Conservation (phyloP, 257 asterid genomes). For the Solanum pinnatisectum region DNA sequence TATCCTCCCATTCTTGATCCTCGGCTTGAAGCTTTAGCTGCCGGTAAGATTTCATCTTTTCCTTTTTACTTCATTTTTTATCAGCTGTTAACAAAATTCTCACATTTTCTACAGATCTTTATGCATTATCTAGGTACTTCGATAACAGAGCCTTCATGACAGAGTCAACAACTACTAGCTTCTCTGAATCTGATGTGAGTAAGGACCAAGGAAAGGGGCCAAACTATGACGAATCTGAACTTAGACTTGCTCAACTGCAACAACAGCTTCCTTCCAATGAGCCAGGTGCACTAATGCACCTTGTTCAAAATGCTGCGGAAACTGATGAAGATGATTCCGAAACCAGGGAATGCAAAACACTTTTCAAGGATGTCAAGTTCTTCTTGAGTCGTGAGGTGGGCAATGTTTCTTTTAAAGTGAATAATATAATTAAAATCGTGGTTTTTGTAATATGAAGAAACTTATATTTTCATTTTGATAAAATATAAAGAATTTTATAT, state of each 20-base stretch:
- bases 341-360: conserved; percentile 56
- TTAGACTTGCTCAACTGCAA: conserved; percentile 87
- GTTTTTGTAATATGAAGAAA: neutral
- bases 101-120: conserved; percentile 60
- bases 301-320: conserved; percentile 42
- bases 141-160: conserved; percentile 39
- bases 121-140: conserved; percentile 78
- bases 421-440: neutral
- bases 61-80: neutral
- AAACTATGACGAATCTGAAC: conserved; percentile 56
- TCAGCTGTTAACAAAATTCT: neutral
- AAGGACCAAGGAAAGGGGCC: conserved; percentile 20
- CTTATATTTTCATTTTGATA: neutral
- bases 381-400: conserved; percentile 93
- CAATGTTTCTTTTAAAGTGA: neutral
- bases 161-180: conserved; percentile 17
- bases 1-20: conserved; percentile 95
- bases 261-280: conserved; percentile 86
- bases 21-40: conserved; percentile 79
- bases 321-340: conserved; percentile 73
- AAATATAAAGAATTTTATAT: neutral
- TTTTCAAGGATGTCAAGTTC: conserved; percentile 64
- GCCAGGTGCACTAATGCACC: conserved; percentile 83
- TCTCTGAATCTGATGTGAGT: conserved; percentile 28
- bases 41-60: conserved; percentile 32